Conservation (phyloP, 1,284 basidiomycete species). For the Salmacisia buchloeana region DNA sequence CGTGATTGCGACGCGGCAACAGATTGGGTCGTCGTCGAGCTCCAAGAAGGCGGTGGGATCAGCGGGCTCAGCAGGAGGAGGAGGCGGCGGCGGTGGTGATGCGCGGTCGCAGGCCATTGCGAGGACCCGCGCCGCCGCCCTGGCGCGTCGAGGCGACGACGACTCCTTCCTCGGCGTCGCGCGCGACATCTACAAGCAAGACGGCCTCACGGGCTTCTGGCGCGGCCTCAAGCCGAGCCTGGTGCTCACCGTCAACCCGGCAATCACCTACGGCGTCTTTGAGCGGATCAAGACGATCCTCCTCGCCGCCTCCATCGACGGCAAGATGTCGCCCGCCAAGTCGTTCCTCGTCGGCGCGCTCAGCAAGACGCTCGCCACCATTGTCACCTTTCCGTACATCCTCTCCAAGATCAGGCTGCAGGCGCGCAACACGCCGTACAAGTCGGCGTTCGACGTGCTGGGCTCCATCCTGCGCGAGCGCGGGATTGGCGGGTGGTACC, state of each 20-base stretch:
- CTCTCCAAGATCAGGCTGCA: slow-evolving; percentile 98
- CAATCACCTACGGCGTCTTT: slow-evolving; percentile 95
- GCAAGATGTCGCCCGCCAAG: slow-evolving; percentile 71
- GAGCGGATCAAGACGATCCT: slow-evolving; percentile 69
- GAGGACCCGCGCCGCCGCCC: not conserved
- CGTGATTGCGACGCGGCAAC: slow-evolving; percentile 95
- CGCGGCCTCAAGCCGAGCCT: slow-evolving; percentile 84
- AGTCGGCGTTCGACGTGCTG: slow-evolving; percentile 72
- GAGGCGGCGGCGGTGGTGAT: slow-evolving; percentile 7
- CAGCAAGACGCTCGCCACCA: slow-evolving; percentile 90
- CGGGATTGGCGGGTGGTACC: slow-evolving; percentile 76
- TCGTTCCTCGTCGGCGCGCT: slow-evolving; percentile 84
- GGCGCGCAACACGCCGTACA: slow-evolving; percentile 60
- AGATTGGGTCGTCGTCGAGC: too few species aligned
- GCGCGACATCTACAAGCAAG: slow-evolving; percentile 81
- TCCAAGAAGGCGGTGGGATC: too few species aligned
- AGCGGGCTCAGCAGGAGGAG: not conserved
- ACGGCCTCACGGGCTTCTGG: slow-evolving; percentile 88
- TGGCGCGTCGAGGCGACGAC: slow-evolving; percentile 53
- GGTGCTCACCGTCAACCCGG: slow-evolving; percentile 87
- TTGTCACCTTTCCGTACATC: slow-evolving; percentile 56
- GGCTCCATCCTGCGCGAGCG: slow-evolving; percentile 64
- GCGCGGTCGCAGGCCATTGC: not conserved
- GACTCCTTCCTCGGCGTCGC: slow-evolving; percentile 67
- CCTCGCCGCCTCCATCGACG: slow-evolving; percentile 56